Evolutionary conservation across 495 filamentous ascomycete genomes (phyloP).

Genomic region (Daldinia decipiens): DNA sequence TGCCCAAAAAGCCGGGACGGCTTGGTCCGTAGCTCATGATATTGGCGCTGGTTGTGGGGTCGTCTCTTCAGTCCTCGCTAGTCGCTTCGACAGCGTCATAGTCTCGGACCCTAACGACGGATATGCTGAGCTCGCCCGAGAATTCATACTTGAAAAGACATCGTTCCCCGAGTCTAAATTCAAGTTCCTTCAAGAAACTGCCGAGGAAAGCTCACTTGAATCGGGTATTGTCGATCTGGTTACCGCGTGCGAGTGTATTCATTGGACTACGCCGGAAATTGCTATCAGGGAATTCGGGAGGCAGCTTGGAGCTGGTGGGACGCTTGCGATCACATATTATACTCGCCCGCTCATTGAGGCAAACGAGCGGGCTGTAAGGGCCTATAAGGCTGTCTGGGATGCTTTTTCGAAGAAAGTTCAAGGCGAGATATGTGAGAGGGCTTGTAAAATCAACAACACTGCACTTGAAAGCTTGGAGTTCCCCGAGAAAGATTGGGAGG

Average conservation of each 20-base stretch:
- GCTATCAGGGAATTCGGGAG: constrained; percentile 38
- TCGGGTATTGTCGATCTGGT: constrained; percentile 39
- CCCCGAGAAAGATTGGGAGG: constrained; percentile 39
- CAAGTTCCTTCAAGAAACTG: constrained; percentile 41
- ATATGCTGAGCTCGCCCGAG: constrained; percentile 34
- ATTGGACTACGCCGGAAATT: constrained; percentile 26
- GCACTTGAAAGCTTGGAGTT: constrained; percentile 29
- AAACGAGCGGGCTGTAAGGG: constrained; percentile 9
- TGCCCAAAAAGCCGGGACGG: constrained; percentile 19
- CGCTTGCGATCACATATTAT: constrained; percentile 34
- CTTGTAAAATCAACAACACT: constrained; percentile 7
- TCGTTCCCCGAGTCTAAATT: constrained; percentile 39
- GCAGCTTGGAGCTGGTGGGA: constrained; percentile 36
- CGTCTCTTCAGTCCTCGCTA: constrained; percentile 41
- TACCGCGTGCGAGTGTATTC: constrained; percentile 45
- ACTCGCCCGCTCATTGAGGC: constrained; percentile 21
- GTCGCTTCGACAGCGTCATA: constrained; percentile 35
- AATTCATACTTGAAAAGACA: constrained; percentile 28
- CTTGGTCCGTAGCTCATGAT: constrained; percentile 37
- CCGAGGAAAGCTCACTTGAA: constrained; percentile 41
- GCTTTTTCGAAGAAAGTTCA: constrained; percentile 1
- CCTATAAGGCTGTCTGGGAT: constrained; percentile 23
- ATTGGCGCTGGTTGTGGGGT: constrained; percentile 44
- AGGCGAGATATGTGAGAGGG: background rate
- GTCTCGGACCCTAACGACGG: constrained; percentile 48